Conservation (phyloP, 208 protist genomes). For the Leishmania guyanensis region DNA sequence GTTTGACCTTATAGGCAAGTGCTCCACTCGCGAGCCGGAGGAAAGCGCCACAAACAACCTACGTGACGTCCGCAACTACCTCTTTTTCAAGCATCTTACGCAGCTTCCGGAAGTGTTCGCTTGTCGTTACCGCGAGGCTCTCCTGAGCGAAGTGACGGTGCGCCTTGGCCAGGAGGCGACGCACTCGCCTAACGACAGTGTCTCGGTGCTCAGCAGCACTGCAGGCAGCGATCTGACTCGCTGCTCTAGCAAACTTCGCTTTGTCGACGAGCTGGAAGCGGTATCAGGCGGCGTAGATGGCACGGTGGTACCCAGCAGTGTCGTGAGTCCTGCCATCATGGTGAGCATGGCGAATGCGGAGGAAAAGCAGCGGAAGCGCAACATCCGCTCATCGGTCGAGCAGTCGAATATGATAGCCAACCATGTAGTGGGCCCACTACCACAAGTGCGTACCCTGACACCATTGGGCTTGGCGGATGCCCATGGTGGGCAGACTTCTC, state of each 20-base stretch:
- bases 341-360: slow-evolving; percentile 39
- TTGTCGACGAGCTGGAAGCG: slow-evolving; percentile 79
- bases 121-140: slow-evolving; percentile 42
- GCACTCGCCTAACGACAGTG: slow-evolving; percentile 51
- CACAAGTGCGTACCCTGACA: slow-evolving; percentile 10
- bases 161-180: slow-evolving; percentile 52
- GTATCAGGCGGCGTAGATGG: slow-evolving; percentile 55
- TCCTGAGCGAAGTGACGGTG: slow-evolving; percentile 44
- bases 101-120: slow-evolving; percentile 47
- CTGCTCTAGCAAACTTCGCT: slow-evolving; percentile 61
- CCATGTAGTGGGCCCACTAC: slow-evolving; percentile 15
- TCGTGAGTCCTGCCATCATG: slow-evolving; percentile 50
- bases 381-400: slow-evolving; percentile 21
- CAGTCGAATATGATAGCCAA: slow-evolving; percentile 28
- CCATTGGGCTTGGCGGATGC: slow-evolving; percentile 23
- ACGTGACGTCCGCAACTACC: slow-evolving; percentile 59
- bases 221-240: slow-evolving; percentile 49
- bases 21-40: slow-evolving; percentile 21
- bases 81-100: slow-evolving; percentile 57
- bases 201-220: slow-evolving; percentile 63
- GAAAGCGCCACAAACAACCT: slow-evolving; percentile 40
- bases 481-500: neutral
- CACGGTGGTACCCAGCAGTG: slow-evolving; percentile 36
- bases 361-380: slow-evolving; percentile 44
- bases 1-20: slow-evolving; percentile 50